Evolutionary conservation across 2,329 filamentous ascomycete genomes (phyloP).

Genomic region (Colletotrichum limetticola): DNA sequence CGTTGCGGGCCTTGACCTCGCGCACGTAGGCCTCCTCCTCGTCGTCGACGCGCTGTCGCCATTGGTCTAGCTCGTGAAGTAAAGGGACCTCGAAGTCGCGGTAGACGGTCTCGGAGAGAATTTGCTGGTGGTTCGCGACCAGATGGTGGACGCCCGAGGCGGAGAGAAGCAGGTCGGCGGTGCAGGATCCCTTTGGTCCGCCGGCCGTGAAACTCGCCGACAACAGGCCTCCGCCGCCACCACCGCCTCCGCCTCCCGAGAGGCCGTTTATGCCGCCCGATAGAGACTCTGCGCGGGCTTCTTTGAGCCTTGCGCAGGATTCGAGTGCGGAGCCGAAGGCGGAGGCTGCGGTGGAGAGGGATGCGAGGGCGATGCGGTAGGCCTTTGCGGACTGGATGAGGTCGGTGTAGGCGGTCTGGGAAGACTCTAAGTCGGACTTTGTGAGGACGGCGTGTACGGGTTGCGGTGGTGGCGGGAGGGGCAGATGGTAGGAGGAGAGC

Average conservation of each 20-base stretch:
- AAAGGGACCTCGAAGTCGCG: conserved; percentile 75
- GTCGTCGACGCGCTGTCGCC: conserved; percentile 71
- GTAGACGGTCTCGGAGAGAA: conserved; percentile 76
- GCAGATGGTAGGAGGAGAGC: conserved; percentile 67
- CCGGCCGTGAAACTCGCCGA: conserved; percentile 58
- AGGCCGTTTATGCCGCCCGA: conserved; percentile 38
- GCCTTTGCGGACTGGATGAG: conserved; percentile 71
- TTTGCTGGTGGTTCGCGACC: conserved; percentile 76
- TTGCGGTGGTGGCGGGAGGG: conserved; percentile 68
- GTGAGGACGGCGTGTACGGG: conserved; percentile 69
- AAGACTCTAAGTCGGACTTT: conserved; percentile 71
- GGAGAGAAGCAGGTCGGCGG: conserved; percentile 70
- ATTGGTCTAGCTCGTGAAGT: conserved; percentile 75
- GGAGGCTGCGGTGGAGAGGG: conserved; percentile 70
- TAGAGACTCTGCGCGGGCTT: conserved; percentile 70
- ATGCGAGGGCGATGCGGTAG: conserved; percentile 71
- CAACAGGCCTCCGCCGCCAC: conserved; percentile 44
- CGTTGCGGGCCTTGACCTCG: conserved; percentile 63
- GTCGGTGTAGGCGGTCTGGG: conserved; percentile 71
- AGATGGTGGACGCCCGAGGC: conserved; percentile 74
- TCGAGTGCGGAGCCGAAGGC: conserved; percentile 73
- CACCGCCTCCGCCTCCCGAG: conserved; percentile 39
- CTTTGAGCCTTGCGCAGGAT: conserved; percentile 74
- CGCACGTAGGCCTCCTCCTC: conserved; percentile 70
- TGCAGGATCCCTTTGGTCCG: conserved; percentile 59